phyloP scores from a whole-genome alignment of 2,329 filamentous ascomycete species.

The Colletotrichum sojae region DNA sequence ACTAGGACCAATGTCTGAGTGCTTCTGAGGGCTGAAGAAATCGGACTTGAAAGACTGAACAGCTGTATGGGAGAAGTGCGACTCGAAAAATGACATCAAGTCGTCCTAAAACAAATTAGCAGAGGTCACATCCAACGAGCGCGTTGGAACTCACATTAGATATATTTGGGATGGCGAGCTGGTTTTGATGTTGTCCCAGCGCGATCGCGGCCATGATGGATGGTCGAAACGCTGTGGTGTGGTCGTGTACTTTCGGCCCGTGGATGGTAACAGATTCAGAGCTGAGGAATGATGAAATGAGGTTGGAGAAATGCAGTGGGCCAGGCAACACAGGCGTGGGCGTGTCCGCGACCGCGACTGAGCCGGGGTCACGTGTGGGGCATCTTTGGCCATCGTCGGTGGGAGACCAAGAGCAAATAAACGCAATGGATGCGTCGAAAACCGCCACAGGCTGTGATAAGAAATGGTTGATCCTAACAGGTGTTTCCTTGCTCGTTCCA shows the following conservation, averaged over 20 bases:
- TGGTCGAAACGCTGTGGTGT: background rate
- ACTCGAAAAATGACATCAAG: constrained; percentile 68
- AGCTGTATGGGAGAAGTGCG: constrained; percentile 70
- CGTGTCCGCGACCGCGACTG: constrained; percentile 19
- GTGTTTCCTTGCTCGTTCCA: background rate
- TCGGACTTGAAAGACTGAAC: constrained; percentile 61
- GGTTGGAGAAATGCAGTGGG: constrained; percentile 14
- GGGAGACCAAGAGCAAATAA: constrained; percentile 7
- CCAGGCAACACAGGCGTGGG: background rate
- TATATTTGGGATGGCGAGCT: constrained; percentile 27
- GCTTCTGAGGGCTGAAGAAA: constrained; percentile 56
- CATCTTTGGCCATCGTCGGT: constrained; percentile 18
- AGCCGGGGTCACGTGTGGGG: constrained; percentile 40
- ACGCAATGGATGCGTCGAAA: constrained; percentile 3
- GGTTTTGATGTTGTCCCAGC: background rate
- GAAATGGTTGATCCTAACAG: background rate
- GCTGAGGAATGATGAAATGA: constrained; percentile 12
- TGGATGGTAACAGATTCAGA: background rate
- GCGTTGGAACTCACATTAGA: constrained; percentile 27
- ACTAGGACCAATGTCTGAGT: constrained; percentile 44
- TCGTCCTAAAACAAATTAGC: constrained; percentile 65
- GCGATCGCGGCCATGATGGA: constrained; percentile 12
- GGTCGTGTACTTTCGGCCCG: background rate
- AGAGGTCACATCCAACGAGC: background rate
- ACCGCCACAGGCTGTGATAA: too few species aligned